Evolutionary conservation across 345 rosid genomes (phyloP).

Genomic region (Cardamine occulta): DNA sequence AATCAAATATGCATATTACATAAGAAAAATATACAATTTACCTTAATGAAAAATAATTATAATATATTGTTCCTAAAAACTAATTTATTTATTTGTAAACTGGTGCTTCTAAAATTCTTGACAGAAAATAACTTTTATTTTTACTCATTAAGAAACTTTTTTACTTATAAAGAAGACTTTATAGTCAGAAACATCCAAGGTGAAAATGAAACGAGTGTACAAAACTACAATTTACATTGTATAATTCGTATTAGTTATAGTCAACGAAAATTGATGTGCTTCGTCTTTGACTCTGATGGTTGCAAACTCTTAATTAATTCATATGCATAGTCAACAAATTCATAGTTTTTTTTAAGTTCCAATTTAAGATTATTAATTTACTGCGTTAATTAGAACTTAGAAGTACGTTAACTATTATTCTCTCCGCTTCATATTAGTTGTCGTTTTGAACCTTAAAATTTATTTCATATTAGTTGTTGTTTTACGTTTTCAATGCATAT

Average conservation of each 20-base stretch:
- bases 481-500: too few species aligned
- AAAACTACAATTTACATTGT: neutral
- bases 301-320: neutral
- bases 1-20: neutral
- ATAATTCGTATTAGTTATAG: neutral
- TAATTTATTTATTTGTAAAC: neutral
- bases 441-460: too few species aligned
- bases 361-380: neutral
- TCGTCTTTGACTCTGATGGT: neutral
- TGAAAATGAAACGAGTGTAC: constrained; percentile 8
- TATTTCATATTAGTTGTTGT: too few species aligned
- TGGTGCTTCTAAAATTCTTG: neutral
- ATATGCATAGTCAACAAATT: neutral
- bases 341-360: neutral
- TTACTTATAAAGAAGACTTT: neutral
- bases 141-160: too few species aligned
- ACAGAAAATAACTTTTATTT: neutral
- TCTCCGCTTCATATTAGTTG: too few species aligned
- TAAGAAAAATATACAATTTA: too few species aligned
- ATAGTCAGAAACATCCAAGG: constrained; percentile 8
- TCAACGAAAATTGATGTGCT: neutral
- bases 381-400: neutral
- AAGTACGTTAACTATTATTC: neutral
- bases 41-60: neutral
- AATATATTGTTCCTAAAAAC: neutral